A percentile compares a stretch with the other conserved stretches of the same genome.
These are phyloP conservation scores for Irpex sp. DNA, from an alignment of 1,284 basidiomycete species.

Conservation along the genomic window DNA sequence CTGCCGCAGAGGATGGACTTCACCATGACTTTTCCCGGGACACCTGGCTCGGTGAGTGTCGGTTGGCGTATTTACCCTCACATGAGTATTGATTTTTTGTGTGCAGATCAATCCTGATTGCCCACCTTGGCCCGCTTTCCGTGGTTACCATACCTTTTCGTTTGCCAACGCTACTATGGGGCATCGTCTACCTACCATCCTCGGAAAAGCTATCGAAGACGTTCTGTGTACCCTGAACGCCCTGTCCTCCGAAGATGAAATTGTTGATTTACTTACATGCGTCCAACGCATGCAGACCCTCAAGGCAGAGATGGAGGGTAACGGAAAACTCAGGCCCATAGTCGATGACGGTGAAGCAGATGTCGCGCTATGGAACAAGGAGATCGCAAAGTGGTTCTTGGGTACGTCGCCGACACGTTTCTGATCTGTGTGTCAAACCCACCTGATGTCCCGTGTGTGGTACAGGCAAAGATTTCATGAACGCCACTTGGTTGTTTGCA, in stretches of 20 bases:
- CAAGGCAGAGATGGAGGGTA: constrained; percentile 79
- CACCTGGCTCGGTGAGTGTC: background rate
- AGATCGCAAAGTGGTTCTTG: constrained; percentile 90
- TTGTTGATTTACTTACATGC: constrained; percentile 84
- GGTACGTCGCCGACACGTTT: constrained; percentile 39
- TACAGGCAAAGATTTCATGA: constrained; percentile 92
- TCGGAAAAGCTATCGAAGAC: constrained; percentile 96
- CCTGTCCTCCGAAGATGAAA: constrained; percentile 79
- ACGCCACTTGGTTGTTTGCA: constrained; percentile 92
- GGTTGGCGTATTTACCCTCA: constrained; percentile 7
- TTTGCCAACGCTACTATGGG: constrained; percentile 96
- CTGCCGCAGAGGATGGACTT: background rate
- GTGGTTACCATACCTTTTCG: constrained; percentile 89
- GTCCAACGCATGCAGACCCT: constrained; percentile 85
- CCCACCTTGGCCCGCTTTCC: constrained; percentile 94
- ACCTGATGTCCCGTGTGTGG: background rate
- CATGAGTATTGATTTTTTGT: background rate
- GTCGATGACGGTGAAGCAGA: constrained; percentile 93
- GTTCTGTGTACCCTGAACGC: constrained; percentile 88
- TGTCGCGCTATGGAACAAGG: constrained; percentile 96
- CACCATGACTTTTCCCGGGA: background rate
- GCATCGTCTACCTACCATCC: constrained; percentile 89
- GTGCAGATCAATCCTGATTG: constrained; percentile 83
- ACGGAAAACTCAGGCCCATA: constrained; percentile 81
- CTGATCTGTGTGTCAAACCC: background rate